A percentile compares a stretch with the other conserved stretches of the same genome.
phyloP scores from a whole-genome alignment of 2,329 filamentous ascomycete species.

The Epichloe glyceriae region DNA sequence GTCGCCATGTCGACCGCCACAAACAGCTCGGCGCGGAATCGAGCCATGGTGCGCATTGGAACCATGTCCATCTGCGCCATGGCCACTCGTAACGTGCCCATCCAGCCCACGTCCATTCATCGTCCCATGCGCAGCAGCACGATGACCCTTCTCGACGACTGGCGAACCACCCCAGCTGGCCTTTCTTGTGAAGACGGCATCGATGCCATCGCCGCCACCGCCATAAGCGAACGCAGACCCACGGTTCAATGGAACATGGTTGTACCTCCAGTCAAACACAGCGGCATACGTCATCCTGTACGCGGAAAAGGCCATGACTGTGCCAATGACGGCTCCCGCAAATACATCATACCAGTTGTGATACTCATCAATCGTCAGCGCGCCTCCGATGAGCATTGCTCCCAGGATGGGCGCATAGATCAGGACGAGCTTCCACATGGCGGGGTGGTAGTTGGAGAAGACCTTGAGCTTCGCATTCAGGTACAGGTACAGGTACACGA shows the following conservation, averaged over 20 bases:
- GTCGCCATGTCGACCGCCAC: background rate
- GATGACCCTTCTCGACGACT: background rate
- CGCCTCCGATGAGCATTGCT: constrained; percentile 54
- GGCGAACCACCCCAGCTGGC: constrained; percentile 3
- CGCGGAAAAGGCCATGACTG: constrained; percentile 47
- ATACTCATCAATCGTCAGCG: constrained; percentile 58
- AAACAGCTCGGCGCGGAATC: background rate
- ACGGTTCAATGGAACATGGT: constrained; percentile 52
- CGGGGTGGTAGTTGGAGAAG: constrained; percentile 57
- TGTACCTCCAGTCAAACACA: constrained; percentile 54
- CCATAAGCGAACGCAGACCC: constrained; percentile 14
- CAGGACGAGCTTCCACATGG: constrained; percentile 59
- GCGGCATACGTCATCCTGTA: constrained; percentile 57
- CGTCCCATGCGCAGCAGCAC: background rate
- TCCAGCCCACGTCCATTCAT: background rate
- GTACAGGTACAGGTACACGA: constrained; percentile 59
- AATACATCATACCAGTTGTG: constrained; percentile 69
- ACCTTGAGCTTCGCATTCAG: constrained; percentile 70
- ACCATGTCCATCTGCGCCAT: background rate
- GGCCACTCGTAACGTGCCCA: background rate
- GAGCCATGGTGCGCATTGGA: background rate
- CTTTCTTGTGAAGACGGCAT: constrained; percentile 6
- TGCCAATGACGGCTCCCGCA: constrained; percentile 52
- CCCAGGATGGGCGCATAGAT: constrained; percentile 54
- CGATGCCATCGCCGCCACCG: background rate